Evolutionary conservation across 441 rosid species (phyloP).

Genomic region (Aquilaria agallochum): DNA sequence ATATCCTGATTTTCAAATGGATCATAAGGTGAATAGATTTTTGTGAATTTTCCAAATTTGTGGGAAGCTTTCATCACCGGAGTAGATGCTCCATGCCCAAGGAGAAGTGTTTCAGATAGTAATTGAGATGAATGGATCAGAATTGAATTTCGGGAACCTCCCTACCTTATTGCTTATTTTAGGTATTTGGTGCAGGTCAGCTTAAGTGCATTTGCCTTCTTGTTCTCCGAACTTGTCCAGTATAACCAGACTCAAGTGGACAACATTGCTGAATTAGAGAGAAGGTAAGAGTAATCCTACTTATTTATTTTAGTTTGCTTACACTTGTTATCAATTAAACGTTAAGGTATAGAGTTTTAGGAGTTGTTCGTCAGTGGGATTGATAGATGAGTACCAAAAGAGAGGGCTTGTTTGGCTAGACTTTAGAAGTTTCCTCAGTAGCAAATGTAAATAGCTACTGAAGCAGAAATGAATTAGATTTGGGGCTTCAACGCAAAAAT

Average conservation of each 20-base stretch:
- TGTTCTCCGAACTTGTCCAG: slow-evolving; percentile 98
- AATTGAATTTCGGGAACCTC: too few relatives aligned
- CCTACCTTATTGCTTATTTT: slow-evolving; percentile 6
- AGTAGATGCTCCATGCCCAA: too few relatives aligned
- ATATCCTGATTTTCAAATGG: too few relatives aligned
- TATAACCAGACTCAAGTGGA: slow-evolving; percentile 96
- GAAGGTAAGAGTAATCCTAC: slow-evolving; percentile 43
- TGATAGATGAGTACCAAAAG: too few relatives aligned
- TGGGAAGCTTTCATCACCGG: too few relatives aligned
- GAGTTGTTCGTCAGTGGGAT: too few relatives aligned
- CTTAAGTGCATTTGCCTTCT: slow-evolving; percentile 85
- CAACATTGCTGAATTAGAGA: slow-evolving; percentile 87
- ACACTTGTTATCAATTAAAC: not conserved
- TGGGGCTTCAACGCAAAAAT: not conserved
- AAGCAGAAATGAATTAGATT: not conserved
- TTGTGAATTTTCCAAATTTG: too few relatives aligned
- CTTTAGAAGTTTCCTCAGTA: not conserved
- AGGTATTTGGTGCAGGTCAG: slow-evolving; percentile 56
- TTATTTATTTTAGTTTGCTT: not conserved
- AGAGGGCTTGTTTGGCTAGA: not conserved
- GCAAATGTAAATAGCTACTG: not conserved
- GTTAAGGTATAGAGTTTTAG: too few relatives aligned
- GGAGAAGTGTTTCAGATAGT: too few relatives aligned
- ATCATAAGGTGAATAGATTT: too few relatives aligned
- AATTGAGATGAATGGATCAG: too few relatives aligned